Base-by-base conservation (phyloP, 768 basidiomycete species). In the Cantharellus cinnabarinus region DNA sequence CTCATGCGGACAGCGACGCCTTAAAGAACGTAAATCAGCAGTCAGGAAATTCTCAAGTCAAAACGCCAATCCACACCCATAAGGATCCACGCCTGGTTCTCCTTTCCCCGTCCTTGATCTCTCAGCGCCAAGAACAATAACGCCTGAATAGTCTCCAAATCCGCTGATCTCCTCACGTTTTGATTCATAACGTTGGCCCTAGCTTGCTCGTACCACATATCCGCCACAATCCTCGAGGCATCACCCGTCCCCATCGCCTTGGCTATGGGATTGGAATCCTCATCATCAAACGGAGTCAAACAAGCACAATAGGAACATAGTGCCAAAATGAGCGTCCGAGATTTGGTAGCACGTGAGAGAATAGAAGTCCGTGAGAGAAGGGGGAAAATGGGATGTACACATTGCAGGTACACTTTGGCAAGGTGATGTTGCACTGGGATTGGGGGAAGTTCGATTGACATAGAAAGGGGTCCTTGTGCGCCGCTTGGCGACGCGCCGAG, bases 181-280 rank as follows among this genome's bases (percentile, higher is more conserved):
- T 54, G 52, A 10, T 10, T 37, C 52, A 54, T 54, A 7, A 54
- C 52, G 35, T 10, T 54, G 10, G 52, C 7, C 52, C 52, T 10
- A 10, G 52, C 52, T 54, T 54, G 52, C 52, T 54, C 52, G 38
- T 54, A 54, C 52, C 52, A 54, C 52, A 54, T 54, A 37, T 54
- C 52, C 35, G 52, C 52, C 10, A 37, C 35, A 37, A 54, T 54
- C 52, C 35, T 10, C 35, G 52, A 14, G 10, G 52, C 10, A 37
- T 54, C 52, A 7, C 35, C 52, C 52, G 38, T 37, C 14, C 7
- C 52, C 10, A 37, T 14, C 7, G 35, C 35, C 7, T 7, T 7
- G 1, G 52, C 52, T 10, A 29, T 29, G 10, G 44, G 44, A 10
- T 10, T 7, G 14, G 52, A 54, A 37, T 10, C 10, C 35, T 54